phyloP scores from a whole-genome alignment of 2,329 filamentous ascomycete genomes.

The Parastagonospora avenae region DNA sequence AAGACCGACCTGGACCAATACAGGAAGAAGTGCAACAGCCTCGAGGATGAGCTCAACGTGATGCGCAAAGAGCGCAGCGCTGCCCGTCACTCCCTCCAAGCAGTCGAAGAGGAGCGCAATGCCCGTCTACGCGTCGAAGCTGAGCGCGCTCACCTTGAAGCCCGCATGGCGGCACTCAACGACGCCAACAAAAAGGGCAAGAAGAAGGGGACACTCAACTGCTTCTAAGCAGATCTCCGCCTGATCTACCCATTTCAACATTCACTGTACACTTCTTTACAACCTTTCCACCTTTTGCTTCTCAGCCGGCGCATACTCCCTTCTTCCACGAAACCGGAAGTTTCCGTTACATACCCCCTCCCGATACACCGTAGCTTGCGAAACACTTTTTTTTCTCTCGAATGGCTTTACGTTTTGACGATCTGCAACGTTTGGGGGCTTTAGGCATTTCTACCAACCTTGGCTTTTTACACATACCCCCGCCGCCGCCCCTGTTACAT shows the following conservation, averaged over 20 bases:
- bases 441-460: too few species aligned
- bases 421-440: conserved; percentile 18
- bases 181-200: conserved; percentile 91
- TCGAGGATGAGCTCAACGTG: conserved; percentile 73
- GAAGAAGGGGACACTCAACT: conserved; percentile 94
- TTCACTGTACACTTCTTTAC: conserved; percentile 27
- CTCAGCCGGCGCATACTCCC: too few species aligned
- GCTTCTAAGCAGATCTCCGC: conserved; percentile 69
- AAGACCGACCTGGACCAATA: conserved; percentile 89
- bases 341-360: too few species aligned
- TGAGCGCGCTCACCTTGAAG: conserved; percentile 86
- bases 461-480: too few species aligned
- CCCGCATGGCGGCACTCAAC: conserved; percentile 77
- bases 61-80: conserved; percentile 64
- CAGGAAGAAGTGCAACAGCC: conserved; percentile 80
- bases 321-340: too few species aligned
- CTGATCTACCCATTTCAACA: conserved; percentile 7
- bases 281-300: conserved; percentile 5
- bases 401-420: conserved; percentile 31
- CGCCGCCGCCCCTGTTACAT: too few species aligned
- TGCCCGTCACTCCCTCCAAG: conserved; percentile 73
- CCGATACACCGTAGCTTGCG: not conserved
- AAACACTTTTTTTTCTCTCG: conserved; percentile 13
- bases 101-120: conserved; percentile 94
- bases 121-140: conserved; percentile 89